These are phyloP conservation scores for Sideroxylon spinosum DNA, from an alignment of 179 eudicot species.

Conservation along the genomic window DNA sequence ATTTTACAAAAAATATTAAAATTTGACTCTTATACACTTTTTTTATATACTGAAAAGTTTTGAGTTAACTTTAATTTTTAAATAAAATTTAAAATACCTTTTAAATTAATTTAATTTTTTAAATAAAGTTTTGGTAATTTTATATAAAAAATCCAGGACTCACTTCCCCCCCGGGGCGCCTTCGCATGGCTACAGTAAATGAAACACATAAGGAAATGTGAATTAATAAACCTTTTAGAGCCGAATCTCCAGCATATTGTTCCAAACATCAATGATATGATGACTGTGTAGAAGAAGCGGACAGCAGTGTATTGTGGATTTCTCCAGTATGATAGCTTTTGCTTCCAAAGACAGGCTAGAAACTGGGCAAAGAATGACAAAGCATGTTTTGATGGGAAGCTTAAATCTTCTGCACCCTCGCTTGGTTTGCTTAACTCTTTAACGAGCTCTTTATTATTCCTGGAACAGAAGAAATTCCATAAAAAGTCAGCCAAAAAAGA, in stretches of 20 bases:
- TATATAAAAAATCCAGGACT: too few relatives aligned
- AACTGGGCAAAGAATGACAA: slow-evolving; percentile 56
- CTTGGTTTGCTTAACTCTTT: slow-evolving; percentile 58
- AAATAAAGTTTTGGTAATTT: too few relatives aligned
- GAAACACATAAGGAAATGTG: slow-evolving; percentile 11
- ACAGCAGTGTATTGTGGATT: slow-evolving; percentile 87
- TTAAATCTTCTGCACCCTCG: slow-evolving; percentile 36
- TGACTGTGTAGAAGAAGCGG: slow-evolving; percentile 74
- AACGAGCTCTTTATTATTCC: slow-evolving; percentile 57
- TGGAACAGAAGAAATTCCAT: slow-evolving; percentile 24
- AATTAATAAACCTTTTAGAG: slow-evolving; percentile 51
- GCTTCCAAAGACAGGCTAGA: slow-evolving; percentile 72
- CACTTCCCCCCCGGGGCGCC: too few relatives aligned
- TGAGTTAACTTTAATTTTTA: too few relatives aligned
- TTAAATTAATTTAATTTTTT: too few relatives aligned
- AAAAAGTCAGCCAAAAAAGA: not conserved
- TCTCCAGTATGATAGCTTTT: slow-evolving; percentile 73
- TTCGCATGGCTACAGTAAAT: not conserved
- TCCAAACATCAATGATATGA: slow-evolving; percentile 80
- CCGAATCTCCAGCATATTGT: slow-evolving; percentile 84
- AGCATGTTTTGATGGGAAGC: slow-evolving; percentile 64
- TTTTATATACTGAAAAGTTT: too few relatives aligned
- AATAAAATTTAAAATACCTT: too few relatives aligned
- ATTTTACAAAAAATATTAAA: too few relatives aligned
- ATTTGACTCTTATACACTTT: too few relatives aligned